These are phyloP conservation scores for Fusarium cicatricum DNA, from an alignment of 2,329 filamentous ascomycete species.

Conservation along the genomic window DNA sequence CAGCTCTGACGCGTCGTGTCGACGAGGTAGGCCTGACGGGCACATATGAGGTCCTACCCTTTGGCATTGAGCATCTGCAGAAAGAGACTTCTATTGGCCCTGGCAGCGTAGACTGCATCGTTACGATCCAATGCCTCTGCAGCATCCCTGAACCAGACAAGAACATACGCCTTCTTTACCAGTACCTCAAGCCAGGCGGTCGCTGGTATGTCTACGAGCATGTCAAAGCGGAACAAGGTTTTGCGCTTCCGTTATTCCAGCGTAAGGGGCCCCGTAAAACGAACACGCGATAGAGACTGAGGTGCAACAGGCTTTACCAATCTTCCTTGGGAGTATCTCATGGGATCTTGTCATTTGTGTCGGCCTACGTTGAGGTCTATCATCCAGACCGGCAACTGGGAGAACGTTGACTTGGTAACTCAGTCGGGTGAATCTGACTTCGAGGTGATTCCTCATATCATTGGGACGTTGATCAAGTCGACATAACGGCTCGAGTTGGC, in stretches of 20 bases:
- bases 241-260: neutral
- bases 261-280: neutral
- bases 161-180: conserved; percentile 1
- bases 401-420: neutral
- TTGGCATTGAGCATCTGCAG: neutral
- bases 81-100: neutral
- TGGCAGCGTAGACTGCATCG: neutral
- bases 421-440: neutral
- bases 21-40: neutral
- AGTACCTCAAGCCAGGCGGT: neutral
- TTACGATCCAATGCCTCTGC: neutral
- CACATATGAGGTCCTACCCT: neutral
- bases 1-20: neutral
- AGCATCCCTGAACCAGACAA: conserved; percentile 2
- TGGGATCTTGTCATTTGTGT: neutral
- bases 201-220: conserved; percentile 6
- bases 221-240: neutral
- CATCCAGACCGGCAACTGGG: neutral
- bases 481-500: too few species aligned
- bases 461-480: neutral
- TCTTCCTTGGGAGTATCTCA: neutral
- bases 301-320: neutral
- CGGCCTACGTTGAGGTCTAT: neutral
- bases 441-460: neutral
- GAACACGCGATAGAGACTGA: neutral